Percentiles rank a stretch among this genome's conserved stretches.
phyloP scores from a whole-genome alignment of 805 yeast species.

The Saccharomycopsis fodiens region DNA sequence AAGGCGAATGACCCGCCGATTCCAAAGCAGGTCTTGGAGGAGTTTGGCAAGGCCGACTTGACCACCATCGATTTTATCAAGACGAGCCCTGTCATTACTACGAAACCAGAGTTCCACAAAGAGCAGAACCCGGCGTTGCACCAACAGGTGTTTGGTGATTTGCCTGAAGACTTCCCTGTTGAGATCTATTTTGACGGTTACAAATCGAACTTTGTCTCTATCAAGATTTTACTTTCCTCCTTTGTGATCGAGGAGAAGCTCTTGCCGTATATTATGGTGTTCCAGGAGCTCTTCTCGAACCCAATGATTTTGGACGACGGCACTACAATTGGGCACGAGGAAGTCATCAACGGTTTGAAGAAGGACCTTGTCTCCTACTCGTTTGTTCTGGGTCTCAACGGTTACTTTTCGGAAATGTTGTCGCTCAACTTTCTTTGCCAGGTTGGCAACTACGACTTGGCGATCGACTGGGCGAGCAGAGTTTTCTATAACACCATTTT shows the following conservation, averaged over 20 bases:
- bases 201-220: conserved; percentile 69
- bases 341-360: conserved; percentile 67
- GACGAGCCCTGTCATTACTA: conserved; percentile 58
- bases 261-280: conserved; percentile 58
- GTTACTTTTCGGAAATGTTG: conserved; percentile 59
- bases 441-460: conserved; percentile 51
- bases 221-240: conserved; percentile 55
- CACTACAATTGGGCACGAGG: conserved; percentile 52
- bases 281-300: conserved; percentile 60
- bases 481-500: conserved; percentile 59
- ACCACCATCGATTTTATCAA: conserved; percentile 62
- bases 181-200: conserved; percentile 73
- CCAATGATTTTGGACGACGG: conserved; percentile 66
- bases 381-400: conserved; percentile 49
- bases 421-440: conserved; percentile 55
- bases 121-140: conserved; percentile 22
- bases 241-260: conserved; percentile 41
- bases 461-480: conserved; percentile 70
- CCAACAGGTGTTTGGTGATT: conserved; percentile 16
- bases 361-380: conserved; percentile 60
- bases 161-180: conserved; percentile 49
- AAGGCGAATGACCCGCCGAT: conserved; percentile 64
- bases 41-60: conserved; percentile 70
- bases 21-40: conserved; percentile 55
- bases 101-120: conserved; percentile 2